phyloP scores from a whole-genome alignment of 371 early-diverging fungal genomes.

The Mucor racemosus region DNA sequence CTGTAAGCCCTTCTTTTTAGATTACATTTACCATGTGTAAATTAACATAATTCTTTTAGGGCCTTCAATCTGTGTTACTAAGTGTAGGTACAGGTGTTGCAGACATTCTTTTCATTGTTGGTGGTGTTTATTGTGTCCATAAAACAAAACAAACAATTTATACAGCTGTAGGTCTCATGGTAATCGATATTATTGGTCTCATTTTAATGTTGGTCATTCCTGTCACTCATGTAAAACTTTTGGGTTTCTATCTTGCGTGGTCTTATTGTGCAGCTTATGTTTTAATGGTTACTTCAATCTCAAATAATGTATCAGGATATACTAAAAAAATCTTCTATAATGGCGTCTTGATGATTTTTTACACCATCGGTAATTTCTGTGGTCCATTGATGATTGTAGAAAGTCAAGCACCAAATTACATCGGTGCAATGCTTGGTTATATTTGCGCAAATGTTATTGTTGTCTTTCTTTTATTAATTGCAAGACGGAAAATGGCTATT shows the following conservation, averaged over 20 bases:
- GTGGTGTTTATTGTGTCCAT: conserved; percentile 20
- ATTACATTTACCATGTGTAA: background rate
- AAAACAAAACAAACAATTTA: conserved; percentile 30
- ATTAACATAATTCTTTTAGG: conserved; percentile 16
- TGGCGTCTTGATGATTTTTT: conserved; percentile 31
- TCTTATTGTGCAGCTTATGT: conserved; percentile 29
- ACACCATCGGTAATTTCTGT: conserved; percentile 38
- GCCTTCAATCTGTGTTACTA: conserved; percentile 34
- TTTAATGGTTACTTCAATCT: conserved; percentile 27
- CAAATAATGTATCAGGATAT: conserved; percentile 37
- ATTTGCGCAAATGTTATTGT: conserved; percentile 29
- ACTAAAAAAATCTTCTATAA: conserved; percentile 48
- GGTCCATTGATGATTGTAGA: conserved; percentile 42
- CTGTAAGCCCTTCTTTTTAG: conserved; percentile 20
- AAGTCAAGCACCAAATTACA: conserved; percentile 19
- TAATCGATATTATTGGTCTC: conserved; percentile 36
- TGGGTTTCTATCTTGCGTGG: conserved; percentile 38
- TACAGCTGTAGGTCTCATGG: conserved; percentile 28
- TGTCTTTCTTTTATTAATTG: conserved; percentile 22
- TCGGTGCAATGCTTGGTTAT: conserved; percentile 33
- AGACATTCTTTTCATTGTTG: conserved; percentile 36
- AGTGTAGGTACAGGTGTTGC: conserved; percentile 30
- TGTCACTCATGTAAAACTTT: conserved; percentile 25
- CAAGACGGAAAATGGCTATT: conserved; percentile 32
- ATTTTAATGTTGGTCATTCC: conserved; percentile 39